Base-by-base conservation (phyloP, 1,139 yeast species). In the Debaryomyces robertsiae region DNA sequence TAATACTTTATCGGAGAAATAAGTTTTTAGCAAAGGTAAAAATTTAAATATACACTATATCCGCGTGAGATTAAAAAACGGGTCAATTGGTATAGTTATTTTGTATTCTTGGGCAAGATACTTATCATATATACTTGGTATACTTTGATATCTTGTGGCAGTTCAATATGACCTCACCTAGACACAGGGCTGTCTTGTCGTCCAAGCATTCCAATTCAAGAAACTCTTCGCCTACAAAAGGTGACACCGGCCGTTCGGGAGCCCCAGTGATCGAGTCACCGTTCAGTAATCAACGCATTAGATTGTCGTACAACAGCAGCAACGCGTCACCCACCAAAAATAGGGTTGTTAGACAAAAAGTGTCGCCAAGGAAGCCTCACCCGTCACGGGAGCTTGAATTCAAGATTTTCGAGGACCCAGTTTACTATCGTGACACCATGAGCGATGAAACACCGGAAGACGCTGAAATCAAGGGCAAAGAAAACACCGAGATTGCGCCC, bases 381-480 rank as follows among this genome's bases (percentile, higher is more conserved):
- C 18, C 39, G 10, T 18, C 40, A n/a, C 18, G 19, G 17, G 49
- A 51, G 42, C 51, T 61, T 43, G 57, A 56, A 29, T 68, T 67
- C 49, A 54, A 60, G 35, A 72, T 73, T 41, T 73, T 55, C 54
- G 73, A 71, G 49, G 78, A 73, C 46, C 53, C 54, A 16, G 31
- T 34, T 25, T 32, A 44, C 10, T 36, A 38, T 27, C 16, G 41
- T 4, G 39, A 36, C 16, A 33, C 27, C 5, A 14, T 34, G 10
- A 31, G 14, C n/a, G 42, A 41, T 27, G 35, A 30, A 11, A 16
- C 11, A 34, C 23, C 11, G 27, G n/a, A 23, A 15, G 32, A 35
- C 18, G 24, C 9, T 9, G 30, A 27, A 18, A 19, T 27, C 2
- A 6, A 9, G 18, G 43, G 38, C 9, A 15, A 40, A 16, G 43